These are phyloP conservation scores for Hanseniaspora sp. DNA, from an alignment of 1,139 yeast species.

Conservation along the genomic window DNA sequence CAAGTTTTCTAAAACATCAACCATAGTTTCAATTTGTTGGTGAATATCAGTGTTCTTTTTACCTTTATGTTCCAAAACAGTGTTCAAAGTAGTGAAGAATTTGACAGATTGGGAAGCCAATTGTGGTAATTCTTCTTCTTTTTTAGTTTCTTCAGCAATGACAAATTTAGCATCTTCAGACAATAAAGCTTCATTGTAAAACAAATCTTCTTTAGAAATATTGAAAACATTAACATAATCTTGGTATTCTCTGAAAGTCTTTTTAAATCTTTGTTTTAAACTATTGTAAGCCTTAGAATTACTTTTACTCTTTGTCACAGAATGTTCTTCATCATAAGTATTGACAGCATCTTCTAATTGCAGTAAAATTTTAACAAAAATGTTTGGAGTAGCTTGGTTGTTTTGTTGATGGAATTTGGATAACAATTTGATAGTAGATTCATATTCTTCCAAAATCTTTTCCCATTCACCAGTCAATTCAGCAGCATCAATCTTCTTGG, in stretches of 20 bases:
- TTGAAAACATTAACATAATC: constrained; percentile 49
- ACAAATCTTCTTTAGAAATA: constrained; percentile 55
- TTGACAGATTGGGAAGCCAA: constrained; percentile 29
- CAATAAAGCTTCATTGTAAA: constrained; percentile 41
- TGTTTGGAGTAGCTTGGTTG: constrained; percentile 49
- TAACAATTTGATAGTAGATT: constrained; percentile 56
- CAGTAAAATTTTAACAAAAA: constrained; percentile 57
- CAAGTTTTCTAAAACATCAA: constrained; percentile 41
- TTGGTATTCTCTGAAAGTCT: constrained; percentile 57
- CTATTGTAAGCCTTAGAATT: constrained; percentile 83
- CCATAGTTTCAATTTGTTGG: constrained; percentile 68
- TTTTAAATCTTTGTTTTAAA: constrained; percentile 78
- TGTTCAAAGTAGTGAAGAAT: constrained; percentile 63
- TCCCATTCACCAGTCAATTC: constrained; percentile 74
- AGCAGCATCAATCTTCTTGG: constrained; percentile 60
- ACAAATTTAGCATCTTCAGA: constrained; percentile 27
- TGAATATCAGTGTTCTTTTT: constrained; percentile 80
- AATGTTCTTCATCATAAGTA: constrained; percentile 47
- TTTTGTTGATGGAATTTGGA: constrained; percentile 66
- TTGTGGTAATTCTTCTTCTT: constrained; percentile 7
- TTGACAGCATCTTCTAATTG: constrained; percentile 62
- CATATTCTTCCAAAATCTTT: constrained; percentile 63
- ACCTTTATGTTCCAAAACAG: constrained; percentile 83
- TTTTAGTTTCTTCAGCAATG: constrained; percentile 16
- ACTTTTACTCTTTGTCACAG: constrained; percentile 58